These are phyloP conservation scores for Brasilioporus rufonigricans DNA, from an alignment of 768 basidiomycete species.

Conservation along the genomic window DNA sequence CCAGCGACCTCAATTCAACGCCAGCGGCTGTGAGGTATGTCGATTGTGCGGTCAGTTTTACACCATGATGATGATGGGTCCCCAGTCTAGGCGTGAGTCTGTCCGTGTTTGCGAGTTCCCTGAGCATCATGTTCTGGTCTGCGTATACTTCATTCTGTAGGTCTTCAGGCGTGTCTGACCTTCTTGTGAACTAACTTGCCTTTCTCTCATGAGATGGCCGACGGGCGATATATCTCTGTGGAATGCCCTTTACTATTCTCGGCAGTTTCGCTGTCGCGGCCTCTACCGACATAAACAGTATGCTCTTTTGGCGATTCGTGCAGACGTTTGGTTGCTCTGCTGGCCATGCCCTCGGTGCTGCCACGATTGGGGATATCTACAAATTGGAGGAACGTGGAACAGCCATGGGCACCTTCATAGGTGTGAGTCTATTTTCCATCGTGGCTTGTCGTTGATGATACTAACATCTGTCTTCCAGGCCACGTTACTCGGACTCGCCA, in stretches of 20 bases:
- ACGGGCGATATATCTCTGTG: constrained; percentile 53
- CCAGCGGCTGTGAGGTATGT: constrained; percentile 54
- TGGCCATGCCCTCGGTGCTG: constrained; percentile 52
- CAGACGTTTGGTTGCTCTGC: constrained; percentile 66
- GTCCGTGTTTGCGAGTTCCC: constrained; percentile 43
- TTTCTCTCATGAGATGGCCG: constrained; percentile 56
- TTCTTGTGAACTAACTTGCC: not conserved
- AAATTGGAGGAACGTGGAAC: constrained; percentile 57
- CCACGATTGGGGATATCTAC: constrained; percentile 67
- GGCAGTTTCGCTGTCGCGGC: constrained; percentile 61
- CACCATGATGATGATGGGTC: not conserved
- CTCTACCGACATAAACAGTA: constrained; percentile 38
- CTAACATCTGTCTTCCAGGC: constrained; percentile 30
- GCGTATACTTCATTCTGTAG: constrained; percentile 51
- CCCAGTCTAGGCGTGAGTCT: constrained; percentile 50
- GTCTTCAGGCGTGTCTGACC: constrained; percentile 11
- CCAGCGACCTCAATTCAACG: constrained; percentile 59
- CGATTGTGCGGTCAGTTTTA: not conserved
- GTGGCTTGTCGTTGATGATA: not conserved
- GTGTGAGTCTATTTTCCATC: constrained; percentile 32
- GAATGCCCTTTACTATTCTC: constrained; percentile 55
- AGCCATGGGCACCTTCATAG: constrained; percentile 59
- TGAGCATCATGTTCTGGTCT: constrained; percentile 52
- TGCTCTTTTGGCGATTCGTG: constrained; percentile 62
- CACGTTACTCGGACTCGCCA: constrained; percentile 54